Conservation (phyloP, 345 rosid species). For the Eucalyptus fibrosa region DNA sequence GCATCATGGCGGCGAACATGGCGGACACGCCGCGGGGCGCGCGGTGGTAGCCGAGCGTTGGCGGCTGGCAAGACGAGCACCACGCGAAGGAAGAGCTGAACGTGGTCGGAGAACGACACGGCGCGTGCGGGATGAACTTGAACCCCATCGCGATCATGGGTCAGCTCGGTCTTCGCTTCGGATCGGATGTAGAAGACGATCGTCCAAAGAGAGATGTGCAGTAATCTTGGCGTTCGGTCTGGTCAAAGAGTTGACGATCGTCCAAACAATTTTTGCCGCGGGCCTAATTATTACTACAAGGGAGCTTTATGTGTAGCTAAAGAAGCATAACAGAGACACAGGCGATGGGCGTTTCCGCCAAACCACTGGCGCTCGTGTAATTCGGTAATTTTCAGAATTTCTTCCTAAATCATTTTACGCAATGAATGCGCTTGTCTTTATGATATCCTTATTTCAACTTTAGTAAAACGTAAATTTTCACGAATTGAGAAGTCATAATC, state of each 20-base stretch:
- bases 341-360: neutral
- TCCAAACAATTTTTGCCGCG: neutral
- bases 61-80: neutral
- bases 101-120: neutral
- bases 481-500: neutral
- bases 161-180: neutral
- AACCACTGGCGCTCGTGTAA: neutral
- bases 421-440: neutral
- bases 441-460: fast-evolving
- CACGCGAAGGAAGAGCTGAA: neutral
- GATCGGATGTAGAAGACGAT: neutral
- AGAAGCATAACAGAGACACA: neutral
- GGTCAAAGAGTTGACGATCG: neutral
- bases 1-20: neutral
- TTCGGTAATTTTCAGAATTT: neutral
- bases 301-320: neutral
- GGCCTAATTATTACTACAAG: neutral
- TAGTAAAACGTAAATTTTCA: neutral
- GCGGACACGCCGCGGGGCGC: neutral
- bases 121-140: neutral
- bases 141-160: neutral
- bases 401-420: neutral
- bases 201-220: neutral
- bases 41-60: neutral
- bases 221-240: neutral